Conservation (phyloP, 1,284 basidiomycete genomes). For the Rhodotorula sp. region DNA sequence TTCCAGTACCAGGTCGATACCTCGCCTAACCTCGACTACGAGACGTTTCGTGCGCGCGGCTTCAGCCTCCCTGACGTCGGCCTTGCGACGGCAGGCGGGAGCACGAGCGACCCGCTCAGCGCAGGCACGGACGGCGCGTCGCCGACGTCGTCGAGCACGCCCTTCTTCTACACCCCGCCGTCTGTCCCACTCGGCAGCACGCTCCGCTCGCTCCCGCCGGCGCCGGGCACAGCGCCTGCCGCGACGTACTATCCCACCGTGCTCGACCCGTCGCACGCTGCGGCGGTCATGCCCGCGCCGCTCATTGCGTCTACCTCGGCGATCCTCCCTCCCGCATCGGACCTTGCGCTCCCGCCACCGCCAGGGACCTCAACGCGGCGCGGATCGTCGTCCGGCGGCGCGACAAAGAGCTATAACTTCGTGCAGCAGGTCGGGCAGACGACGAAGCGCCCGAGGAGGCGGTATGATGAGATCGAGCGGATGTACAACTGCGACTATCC, state of each 20-base stretch:
- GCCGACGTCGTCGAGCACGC: conserved; percentile 1
- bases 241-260: conserved; percentile 14
- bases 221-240: not conserved
- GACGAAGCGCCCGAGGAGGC: conserved; percentile 73
- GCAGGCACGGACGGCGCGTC: conserved; percentile 5
- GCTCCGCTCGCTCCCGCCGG: not conserved
- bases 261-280: conserved; percentile 16
- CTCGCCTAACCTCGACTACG: not conserved
- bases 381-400: not conserved
- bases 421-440: conserved; percentile 74
- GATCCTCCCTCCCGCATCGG: conserved; percentile 3
- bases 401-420: conserved; percentile 62
- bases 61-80: conserved; percentile 20
- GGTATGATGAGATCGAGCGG: conserved; percentile 90
- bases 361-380: not conserved
- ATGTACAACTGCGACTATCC: conserved; percentile 80
- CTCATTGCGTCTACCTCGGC: not conserved
- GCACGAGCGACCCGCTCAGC: conserved; percentile 1
- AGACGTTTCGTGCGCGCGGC: not conserved
- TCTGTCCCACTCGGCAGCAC: not conserved
- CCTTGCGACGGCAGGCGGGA: not conserved
- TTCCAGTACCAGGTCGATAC: conserved; percentile 34
- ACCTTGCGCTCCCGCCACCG: not conserved
- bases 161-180: conserved; percentile 36
- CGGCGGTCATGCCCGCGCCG: not conserved